phyloP scores from a whole-genome alignment of 345 rosid genomes.

The Combretum micranthum region DNA sequence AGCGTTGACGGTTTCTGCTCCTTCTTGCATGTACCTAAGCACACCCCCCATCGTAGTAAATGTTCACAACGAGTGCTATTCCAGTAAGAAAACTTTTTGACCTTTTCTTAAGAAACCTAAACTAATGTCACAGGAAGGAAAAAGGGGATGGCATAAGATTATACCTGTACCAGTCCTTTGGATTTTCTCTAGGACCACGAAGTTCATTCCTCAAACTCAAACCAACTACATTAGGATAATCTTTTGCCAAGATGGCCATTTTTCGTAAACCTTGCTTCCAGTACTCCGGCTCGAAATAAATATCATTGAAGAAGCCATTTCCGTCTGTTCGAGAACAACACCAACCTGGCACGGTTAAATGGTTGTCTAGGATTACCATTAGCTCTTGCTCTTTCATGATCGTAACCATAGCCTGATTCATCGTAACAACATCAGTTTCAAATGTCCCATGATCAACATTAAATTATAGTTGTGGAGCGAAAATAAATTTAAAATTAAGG shows the following conservation, averaged over 20 bases:
- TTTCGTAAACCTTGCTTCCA: constrained; percentile 59
- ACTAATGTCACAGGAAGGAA: too few relatives aligned
- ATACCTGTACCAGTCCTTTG: constrained; percentile 81
- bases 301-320: constrained; percentile 91
- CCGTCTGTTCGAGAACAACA: constrained; percentile 66
- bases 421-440: too few relatives aligned
- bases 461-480: too few relatives aligned
- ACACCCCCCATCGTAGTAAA: too few relatives aligned
- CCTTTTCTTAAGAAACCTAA: too few relatives aligned
- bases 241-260: constrained; percentile 59
- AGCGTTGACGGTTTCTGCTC: constrained; percentile 86
- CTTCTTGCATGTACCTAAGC: constrained; percentile 63
- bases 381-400: constrained; percentile 50
- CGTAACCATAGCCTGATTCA: constrained; percentile 53
- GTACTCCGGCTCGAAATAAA: constrained; percentile 49
- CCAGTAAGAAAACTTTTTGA: too few relatives aligned
- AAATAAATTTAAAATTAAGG: too few relatives aligned
- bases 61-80: too few relatives aligned
- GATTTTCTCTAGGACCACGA: constrained; percentile 72
- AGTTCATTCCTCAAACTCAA: constrained; percentile 94
- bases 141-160: too few relatives aligned
- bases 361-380: constrained; percentile 89
- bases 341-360: constrained; percentile 84
- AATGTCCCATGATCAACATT: not conserved
- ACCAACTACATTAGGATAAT: constrained; percentile 56